phyloP scores from a whole-genome alignment of 768 basidiomycete genomes.

The Guyanaporus albipodus region DNA sequence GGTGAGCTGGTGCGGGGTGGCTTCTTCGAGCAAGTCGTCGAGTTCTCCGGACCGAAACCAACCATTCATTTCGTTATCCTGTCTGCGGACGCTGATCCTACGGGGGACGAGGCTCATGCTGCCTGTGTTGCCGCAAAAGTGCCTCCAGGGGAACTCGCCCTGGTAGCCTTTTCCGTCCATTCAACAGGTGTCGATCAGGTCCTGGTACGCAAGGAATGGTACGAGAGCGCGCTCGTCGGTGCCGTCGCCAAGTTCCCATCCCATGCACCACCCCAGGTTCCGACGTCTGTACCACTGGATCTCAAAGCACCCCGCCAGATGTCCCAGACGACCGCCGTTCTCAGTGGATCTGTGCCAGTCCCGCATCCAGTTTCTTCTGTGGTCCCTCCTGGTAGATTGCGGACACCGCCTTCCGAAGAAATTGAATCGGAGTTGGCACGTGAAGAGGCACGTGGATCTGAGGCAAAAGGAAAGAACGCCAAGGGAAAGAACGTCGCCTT shows the following conservation, averaged over 20 bases:
- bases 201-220: conserved; percentile 83
- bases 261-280: conserved; percentile 33
- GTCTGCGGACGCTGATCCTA: conserved; percentile 78
- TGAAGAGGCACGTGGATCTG: conserved; percentile 52
- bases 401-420: conserved; percentile 75
- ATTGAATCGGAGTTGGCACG: conserved; percentile 59
- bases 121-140: conserved; percentile 82
- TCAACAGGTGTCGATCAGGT: conserved; percentile 87
- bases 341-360: conserved; percentile 18
- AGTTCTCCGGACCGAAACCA: conserved; percentile 79
- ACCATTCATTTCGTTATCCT: conserved; percentile 89
- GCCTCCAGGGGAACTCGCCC: conserved; percentile 67
- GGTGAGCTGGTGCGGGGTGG: conserved; percentile 62
- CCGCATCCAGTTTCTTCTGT: conserved; percentile 15
- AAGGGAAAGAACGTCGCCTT: conserved; percentile 59
- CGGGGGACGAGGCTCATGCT: conserved; percentile 77
- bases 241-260: conserved; percentile 62
- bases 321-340: conserved; percentile 26
- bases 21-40: conserved; percentile 77
- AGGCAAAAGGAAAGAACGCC: conserved; percentile 47
- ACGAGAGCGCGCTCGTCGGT: conserved; percentile 57
- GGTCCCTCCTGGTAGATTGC: conserved; percentile 42
- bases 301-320: conserved; percentile 26
- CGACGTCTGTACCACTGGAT: conserved; percentile 18
- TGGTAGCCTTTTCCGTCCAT: conserved; percentile 88